Evolutionary conservation across 352 stramenopile genomes (phyloP).

Genomic region (Peronosclerospora sorghi): DNA sequence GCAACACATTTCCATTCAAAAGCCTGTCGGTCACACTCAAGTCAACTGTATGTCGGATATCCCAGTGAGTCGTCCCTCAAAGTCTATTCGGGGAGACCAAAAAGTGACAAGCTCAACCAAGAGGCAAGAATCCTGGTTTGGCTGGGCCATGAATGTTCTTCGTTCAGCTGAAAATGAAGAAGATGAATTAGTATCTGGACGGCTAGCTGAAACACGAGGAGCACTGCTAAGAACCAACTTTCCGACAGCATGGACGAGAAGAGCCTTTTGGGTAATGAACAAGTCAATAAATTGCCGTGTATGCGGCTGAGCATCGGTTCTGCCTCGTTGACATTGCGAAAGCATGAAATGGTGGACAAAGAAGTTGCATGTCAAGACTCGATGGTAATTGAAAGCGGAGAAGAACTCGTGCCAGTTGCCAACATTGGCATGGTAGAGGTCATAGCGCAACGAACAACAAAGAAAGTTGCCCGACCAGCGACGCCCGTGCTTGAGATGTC

Average conservation of each 20-base stretch:
- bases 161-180: constrained; percentile 41
- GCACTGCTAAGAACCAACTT: constrained; percentile 23
- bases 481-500: constrained; percentile 41
- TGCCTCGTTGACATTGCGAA: constrained; percentile 50
- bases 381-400: constrained; percentile 7
- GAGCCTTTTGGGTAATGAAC: constrained; percentile 7
- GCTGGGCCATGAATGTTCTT: constrained; percentile 60
- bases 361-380: constrained; percentile 6
- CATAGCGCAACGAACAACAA: constrained; percentile 24
- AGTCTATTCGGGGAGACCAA: neutral
- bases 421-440: constrained; percentile 76
- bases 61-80: neutral
- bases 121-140: constrained; percentile 40
- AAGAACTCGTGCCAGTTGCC: constrained; percentile 69
- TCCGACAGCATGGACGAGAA: constrained; percentile 7
- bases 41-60: neutral
- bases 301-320: constrained; percentile 49
- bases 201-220: constrained; percentile 55
- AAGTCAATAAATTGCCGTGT: constrained; percentile 26
- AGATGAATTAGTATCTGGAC: constrained; percentile 54
- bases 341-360: constrained; percentile 26
- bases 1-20: neutral
- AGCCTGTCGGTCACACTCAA: neutral
- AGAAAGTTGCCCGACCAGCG: constrained; percentile 46
- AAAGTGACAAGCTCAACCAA: constrained; percentile 2